These are phyloP conservation scores for Tetrapyrgos nigripes DNA, from an alignment of 1,284 basidiomycete genomes.

Conservation along the genomic window DNA sequence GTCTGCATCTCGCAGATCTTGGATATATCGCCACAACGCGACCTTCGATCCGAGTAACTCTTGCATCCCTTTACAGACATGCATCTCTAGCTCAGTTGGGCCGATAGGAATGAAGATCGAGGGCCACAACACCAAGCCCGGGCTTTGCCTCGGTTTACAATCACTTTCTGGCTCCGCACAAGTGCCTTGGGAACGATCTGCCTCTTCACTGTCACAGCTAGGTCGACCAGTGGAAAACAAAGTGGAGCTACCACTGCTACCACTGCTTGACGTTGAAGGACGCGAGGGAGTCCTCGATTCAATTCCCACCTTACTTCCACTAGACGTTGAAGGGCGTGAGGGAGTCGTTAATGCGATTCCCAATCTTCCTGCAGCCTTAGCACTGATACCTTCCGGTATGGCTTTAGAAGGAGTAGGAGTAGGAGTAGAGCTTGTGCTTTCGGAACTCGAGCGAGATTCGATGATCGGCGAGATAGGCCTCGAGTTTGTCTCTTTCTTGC, in stretches of 20 bases:
- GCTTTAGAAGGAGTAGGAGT: conserved; percentile 6
- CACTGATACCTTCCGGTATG: conserved; percentile 39
- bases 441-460: conserved; percentile 30
- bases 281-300: conserved; percentile 7
- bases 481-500: conserved; percentile 23
- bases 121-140: conserved; percentile 61
- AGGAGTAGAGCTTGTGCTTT: conserved; percentile 17
- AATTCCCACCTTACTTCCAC: too few species aligned
- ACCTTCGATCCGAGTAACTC: conserved; percentile 63
- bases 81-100: conserved; percentile 70
- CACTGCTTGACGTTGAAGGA: background rate
- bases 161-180: background rate
- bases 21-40: conserved; percentile 57
- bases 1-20: conserved; percentile 45
- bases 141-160: conserved; percentile 40
- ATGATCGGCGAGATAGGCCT: conserved; percentile 4
- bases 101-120: conserved; percentile 62
- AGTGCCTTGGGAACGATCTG: background rate
- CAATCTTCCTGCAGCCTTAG: conserved; percentile 49
- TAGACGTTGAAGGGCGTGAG: conserved; percentile 21
- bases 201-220: conserved; percentile 1
- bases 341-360: conserved; percentile 46
- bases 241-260: background rate
- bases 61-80: conserved; percentile 70
- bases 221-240: background rate